phyloP scores from a whole-genome alignment of 1,284 basidiomycete genomes.

The Boletus semigastroideus region DNA sequence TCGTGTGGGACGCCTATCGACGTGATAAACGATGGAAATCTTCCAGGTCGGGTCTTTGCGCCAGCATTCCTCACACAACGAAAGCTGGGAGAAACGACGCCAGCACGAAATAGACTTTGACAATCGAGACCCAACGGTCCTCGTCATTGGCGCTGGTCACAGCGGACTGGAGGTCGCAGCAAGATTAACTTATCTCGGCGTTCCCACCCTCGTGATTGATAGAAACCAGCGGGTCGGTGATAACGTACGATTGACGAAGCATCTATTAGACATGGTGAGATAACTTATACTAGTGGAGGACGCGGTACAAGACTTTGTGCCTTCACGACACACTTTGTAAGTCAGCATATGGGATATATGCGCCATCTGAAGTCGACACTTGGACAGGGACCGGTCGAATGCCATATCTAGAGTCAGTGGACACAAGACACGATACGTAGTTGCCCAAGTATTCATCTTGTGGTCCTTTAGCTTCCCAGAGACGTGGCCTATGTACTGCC shows the following conservation, averaged over 20 bases:
- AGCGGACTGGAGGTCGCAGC: slow-evolving; percentile 38
- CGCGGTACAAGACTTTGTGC: slow-evolving; percentile 28
- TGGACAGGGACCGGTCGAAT: slow-evolving; percentile 22
- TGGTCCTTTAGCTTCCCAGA: slow-evolving; percentile 32
- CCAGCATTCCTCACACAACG: background rate
- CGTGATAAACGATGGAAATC: background rate
- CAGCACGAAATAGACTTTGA: slow-evolving; percentile 16
- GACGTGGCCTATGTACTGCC: slow-evolving; percentile 39
- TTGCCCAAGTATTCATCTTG: background rate
- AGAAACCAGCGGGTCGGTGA: slow-evolving; percentile 37
- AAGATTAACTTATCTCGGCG: slow-evolving; percentile 35
- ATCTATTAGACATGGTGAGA: background rate
- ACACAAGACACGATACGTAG: no score
- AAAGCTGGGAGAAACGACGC: slow-evolving; percentile 21
- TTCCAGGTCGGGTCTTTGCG: slow-evolving; percentile 17
- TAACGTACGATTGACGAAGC: slow-evolving; percentile 25
- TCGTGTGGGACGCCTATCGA: background rate
- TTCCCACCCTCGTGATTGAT: slow-evolving; percentile 38
- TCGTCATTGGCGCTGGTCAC: slow-evolving; percentile 39
- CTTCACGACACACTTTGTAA: slow-evolving; percentile 30
- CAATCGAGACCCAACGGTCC: slow-evolving; percentile 25
- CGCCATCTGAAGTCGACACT: background rate
- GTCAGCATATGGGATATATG: slow-evolving; percentile 3
- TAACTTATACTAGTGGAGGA: slow-evolving; percentile 23
- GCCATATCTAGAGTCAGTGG: slow-evolving; percentile 27